Conservation (phyloP, 2,329 filamentous ascomycete genomes). For the Zopfia rhizophila region DNA sequence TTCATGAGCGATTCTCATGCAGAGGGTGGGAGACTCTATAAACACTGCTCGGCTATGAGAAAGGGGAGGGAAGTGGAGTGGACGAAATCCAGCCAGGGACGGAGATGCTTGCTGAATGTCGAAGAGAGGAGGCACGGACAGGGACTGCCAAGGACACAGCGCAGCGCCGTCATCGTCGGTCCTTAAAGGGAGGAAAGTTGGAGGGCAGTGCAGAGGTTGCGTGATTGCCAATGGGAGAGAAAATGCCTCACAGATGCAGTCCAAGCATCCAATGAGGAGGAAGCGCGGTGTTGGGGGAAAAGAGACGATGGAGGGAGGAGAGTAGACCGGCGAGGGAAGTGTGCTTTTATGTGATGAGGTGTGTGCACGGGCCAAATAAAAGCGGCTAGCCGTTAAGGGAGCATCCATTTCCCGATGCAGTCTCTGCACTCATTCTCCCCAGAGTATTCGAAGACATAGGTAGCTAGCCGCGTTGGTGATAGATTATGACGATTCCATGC, state of each 20-base stretch:
- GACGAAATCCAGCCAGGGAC: slow-evolving; percentile 7
- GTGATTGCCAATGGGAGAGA: slow-evolving; percentile 21
- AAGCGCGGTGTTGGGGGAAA: slow-evolving; percentile 17
- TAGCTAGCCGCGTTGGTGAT: too few relatives aligned
- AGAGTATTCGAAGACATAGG: too few relatives aligned
- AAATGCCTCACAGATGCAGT: slow-evolving; percentile 26
- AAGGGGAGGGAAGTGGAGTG: slow-evolving; percentile 12
- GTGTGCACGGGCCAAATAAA: slow-evolving; percentile 32
- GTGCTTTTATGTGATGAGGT: slow-evolving; percentile 31
- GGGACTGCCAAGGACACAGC: slow-evolving; percentile 1
- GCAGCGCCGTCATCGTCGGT: slow-evolving; percentile 10
- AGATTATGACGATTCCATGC: too few relatives aligned
- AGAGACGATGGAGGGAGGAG: slow-evolving; percentile 22
- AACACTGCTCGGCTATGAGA: slow-evolving; percentile 13
- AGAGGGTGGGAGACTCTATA: slow-evolving; percentile 7
- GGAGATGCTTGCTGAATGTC: slow-evolving; percentile 8
- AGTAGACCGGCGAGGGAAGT: slow-evolving; percentile 24
- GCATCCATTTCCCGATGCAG: slow-evolving; percentile 27
- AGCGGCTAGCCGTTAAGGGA: slow-evolving; percentile 30
- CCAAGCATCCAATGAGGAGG: slow-evolving; percentile 22
- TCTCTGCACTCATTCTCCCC: too few relatives aligned
- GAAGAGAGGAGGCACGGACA: slow-evolving; percentile 10
- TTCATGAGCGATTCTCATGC: slow-evolving; percentile 7
- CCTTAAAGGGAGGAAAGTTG: slow-evolving; percentile 6
- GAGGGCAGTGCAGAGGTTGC: slow-evolving; percentile 22